Base-by-base conservation (phyloP, 192 early-diverging fungal species). In the Coemansia interrupta region DNA sequence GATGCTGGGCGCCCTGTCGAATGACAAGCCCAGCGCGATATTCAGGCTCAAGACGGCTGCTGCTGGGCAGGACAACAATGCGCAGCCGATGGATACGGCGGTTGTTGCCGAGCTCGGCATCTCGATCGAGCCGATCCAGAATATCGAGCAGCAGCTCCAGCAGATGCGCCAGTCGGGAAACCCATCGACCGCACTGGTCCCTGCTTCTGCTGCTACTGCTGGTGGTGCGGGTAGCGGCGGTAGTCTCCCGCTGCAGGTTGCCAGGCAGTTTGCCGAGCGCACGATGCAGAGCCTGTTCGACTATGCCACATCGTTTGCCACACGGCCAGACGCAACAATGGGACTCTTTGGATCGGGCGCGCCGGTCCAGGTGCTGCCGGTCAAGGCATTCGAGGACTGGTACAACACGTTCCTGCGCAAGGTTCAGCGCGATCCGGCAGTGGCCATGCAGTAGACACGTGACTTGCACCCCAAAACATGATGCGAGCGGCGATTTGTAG, bases 91-190 rank as follows among this genome's bases (percentile, higher is more conserved):
- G 66, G 61, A 54, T 24, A 46, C 63, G 78, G 50, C 63, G 78
- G 18, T 75, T 80, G 44, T 88, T 89, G 77, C 72, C 18, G 77
- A 80, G 68, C 75, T 98, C 17, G 96, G 96, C 4, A 96, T 98
- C 40, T 92, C 91, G 0, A 93, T 98, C 13, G 96, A 98, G 61
- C 91, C 94, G 2, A 65, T 92, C 8, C 80, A 84, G 44, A 62
- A 72, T 1, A 90, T 98, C 13, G 68, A 85, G 69, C 86, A 42
- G 83, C 66, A 76, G 62, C 24, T 80, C 22, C 54, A 76, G 57
- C 80, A 55, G 55, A 55, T 30, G 59, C 83, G 45, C 56, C 68
- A 50, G 32, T 63, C 40, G 46, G 40, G 32, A 26, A 50, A 51
- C 29, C 58, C 43, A 23, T 57, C 56, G 11, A 18, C 60, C 26